These are phyloP conservation scores for Penicillium desertorum DNA, from an alignment of 495 filamentous ascomycete genomes.

Conservation along the genomic window DNA sequence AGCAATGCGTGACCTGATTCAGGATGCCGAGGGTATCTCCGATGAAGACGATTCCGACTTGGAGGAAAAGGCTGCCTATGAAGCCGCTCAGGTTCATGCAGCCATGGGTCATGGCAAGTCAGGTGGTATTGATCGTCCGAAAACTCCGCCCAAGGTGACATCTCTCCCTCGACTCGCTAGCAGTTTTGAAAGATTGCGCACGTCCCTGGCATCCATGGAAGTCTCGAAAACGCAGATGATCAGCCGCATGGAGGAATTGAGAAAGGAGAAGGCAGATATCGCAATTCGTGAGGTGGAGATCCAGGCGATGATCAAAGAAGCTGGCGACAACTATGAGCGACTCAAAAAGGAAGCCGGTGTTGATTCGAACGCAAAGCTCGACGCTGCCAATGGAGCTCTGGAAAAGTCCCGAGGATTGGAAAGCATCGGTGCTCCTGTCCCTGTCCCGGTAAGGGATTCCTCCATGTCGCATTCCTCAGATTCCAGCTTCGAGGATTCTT, in stretches of 20 bases:
- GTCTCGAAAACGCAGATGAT: constrained; percentile 52
- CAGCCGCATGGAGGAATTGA: constrained; percentile 59
- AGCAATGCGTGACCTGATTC: constrained; percentile 81
- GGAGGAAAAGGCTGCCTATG: constrained; percentile 80
- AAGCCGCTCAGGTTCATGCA: constrained; percentile 79
- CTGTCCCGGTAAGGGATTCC: constrained; percentile 19
- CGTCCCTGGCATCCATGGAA: constrained; percentile 56
- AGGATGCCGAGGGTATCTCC: constrained; percentile 67
- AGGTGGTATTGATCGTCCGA: constrained; percentile 44
- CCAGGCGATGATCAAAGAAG: constrained; percentile 76
- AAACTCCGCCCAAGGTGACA: constrained; percentile 59
- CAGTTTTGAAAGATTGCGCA: constrained; percentile 51
- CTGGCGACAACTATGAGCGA: constrained; percentile 74
- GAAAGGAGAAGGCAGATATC: constrained; percentile 68
- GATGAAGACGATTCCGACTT: constrained; percentile 76
- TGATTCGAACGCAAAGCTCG: constrained; percentile 28
- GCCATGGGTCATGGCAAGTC: constrained; percentile 68
- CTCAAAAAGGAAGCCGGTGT: constrained; percentile 55
- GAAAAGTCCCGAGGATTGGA: constrained; percentile 44
- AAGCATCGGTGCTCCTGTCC: constrained; percentile 39
- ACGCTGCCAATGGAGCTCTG: constrained; percentile 32
- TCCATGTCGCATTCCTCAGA: constrained; percentile 18
- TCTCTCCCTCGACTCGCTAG: constrained; percentile 54
- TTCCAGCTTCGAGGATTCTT: constrained; percentile 32
- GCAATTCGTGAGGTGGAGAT: constrained; percentile 74